A percentile compares a stretch with the other conserved stretches of the same genome.
Conservation (phyloP, 257 asterid genomes). For the Penstemon eatonii region DNA sequence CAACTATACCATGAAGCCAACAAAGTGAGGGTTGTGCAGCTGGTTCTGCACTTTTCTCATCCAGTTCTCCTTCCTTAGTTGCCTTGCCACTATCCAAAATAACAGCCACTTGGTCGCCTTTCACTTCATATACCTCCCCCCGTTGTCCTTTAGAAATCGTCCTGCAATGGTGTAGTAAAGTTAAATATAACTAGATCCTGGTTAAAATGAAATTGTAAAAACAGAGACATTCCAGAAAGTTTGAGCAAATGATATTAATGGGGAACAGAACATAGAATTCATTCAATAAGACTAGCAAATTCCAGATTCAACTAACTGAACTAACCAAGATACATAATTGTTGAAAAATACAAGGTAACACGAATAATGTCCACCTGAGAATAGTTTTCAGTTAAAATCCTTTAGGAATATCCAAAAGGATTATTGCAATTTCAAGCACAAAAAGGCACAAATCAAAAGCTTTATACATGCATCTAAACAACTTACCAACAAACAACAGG, state of each 20-base stretch:
- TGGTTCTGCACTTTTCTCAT: conserved; percentile 46
- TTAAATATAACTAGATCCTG: conserved; percentile 24
- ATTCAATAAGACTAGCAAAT: conserved; percentile 6
- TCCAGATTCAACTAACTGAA: conserved; percentile 8
- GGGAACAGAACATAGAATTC: not conserved
- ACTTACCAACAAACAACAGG: conserved; percentile 25
- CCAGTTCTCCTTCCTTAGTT: conserved; percentile 39
- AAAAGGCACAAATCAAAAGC: conserved; percentile 26
- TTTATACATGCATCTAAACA: conserved; percentile 44
- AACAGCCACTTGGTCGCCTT: conserved; percentile 82
- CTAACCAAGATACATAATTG: conserved; percentile 2
- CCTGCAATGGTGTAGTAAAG: conserved; percentile 45
- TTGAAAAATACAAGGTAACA: not conserved
- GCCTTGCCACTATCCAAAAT: conserved; percentile 53
- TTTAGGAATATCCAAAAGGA: conserved; percentile 24
- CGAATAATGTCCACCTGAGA: too few species aligned
- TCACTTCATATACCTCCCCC: conserved; percentile 96
- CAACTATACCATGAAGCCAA: conserved; percentile 74
- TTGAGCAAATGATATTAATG: conserved; percentile 23
- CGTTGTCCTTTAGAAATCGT: conserved; percentile 71
- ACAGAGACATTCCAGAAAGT: conserved; percentile 12
- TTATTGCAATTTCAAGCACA: conserved; percentile 29
- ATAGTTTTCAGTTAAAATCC: conserved; percentile 5
- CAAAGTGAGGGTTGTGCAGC: conserved; percentile 59
- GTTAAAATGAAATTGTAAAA: conserved; percentile 22